A percentile compares a stretch with the other conserved stretches of the same genome.
Evolutionary conservation across 108 stramenopile species (phyloP).

Genomic region (Cyclotella kingstonii): DNA sequence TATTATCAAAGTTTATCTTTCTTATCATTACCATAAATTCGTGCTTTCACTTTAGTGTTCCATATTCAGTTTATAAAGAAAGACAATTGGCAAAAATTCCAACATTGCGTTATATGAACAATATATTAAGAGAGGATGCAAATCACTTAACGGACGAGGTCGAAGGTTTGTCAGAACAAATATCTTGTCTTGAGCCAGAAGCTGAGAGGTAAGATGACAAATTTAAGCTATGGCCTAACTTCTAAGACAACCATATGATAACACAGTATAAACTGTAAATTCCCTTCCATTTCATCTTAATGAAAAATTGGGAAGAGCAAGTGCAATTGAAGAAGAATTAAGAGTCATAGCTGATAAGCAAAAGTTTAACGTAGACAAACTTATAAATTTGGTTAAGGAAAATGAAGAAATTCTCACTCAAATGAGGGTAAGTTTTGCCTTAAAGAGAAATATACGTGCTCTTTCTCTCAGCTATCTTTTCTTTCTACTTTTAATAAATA

Average conservation of each 20-base stretch:
- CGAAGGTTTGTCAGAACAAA: slow-evolving; percentile 13
- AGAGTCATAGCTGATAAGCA: slow-evolving; percentile 30
- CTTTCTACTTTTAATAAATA: too few relatives aligned
- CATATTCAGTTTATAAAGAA: slow-evolving; percentile 29
- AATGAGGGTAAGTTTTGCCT: slow-evolving; percentile 44
- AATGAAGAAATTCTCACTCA: slow-evolving; percentile 31
- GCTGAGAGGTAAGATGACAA: slow-evolving; percentile 23
- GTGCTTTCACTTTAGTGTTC: slow-evolving; percentile 2
- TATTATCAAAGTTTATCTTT: not conserved
- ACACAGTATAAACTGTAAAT: not conserved
- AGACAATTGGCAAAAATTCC: slow-evolving; percentile 17
- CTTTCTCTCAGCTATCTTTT: too few relatives aligned
- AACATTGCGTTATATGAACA: slow-evolving; percentile 27
- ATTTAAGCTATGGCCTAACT: too few relatives aligned
- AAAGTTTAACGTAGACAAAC: slow-evolving; percentile 36
- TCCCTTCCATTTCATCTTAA: not conserved
- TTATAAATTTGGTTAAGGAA: slow-evolving; percentile 43
- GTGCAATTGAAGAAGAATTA: slow-evolving; percentile 35
- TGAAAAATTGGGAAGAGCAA: slow-evolving; percentile 20
- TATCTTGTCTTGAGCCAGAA: slow-evolving; percentile 23
- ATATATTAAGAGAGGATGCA: slow-evolving; percentile 28
- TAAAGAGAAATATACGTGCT: too few relatives aligned
- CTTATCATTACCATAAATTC: not conserved
- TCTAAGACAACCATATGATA: too few relatives aligned
- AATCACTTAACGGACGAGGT: slow-evolving; percentile 20